Evolutionary conservation across 169 alveolate genomes (phyloP).

Genomic region (Plasmodium blacklocki): DNA sequence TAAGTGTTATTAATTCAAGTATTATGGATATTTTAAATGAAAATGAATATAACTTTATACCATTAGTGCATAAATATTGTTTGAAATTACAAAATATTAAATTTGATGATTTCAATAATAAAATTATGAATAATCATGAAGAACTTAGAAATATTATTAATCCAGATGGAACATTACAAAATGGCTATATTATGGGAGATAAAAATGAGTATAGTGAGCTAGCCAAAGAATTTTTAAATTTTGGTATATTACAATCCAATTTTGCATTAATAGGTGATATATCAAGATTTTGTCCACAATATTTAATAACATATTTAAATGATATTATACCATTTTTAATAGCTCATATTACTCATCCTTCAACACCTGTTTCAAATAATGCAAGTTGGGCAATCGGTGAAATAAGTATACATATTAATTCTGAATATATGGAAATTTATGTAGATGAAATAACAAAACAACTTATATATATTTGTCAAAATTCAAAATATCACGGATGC

Average conservation of each 20-base stretch:
- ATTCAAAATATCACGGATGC: conserved; percentile 77
- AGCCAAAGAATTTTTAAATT: conserved; percentile 58
- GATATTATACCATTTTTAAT: conserved; percentile 72
- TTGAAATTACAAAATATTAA: conserved; percentile 43
- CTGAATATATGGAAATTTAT: conserved; percentile 81
- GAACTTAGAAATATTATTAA: background rate
- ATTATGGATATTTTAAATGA: conserved; percentile 53
- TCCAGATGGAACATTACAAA: conserved; percentile 2
- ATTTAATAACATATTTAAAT: conserved; percentile 64
- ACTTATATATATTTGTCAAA: conserved; percentile 75
- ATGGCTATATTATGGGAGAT: conserved; percentile 7
- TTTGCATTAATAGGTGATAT: conserved; percentile 78
- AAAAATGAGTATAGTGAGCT: conserved; percentile 39
- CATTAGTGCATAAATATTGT: conserved; percentile 72
- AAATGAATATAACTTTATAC: conserved; percentile 68
- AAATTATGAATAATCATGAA: conserved; percentile 23
- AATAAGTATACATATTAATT: conserved; percentile 78
- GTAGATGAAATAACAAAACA: conserved; percentile 81
- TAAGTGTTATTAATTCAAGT: conserved; percentile 72
- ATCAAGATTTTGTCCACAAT: conserved; percentile 71
- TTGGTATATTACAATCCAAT: conserved; percentile 74
- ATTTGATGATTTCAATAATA: conserved; percentile 35
- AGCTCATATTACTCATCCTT: conserved; percentile 78
- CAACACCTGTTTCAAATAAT: conserved; percentile 86
- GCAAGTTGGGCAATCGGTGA: conserved; percentile 93